Evolutionary conservation across 1,284 basidiomycete species (phyloP), one percentile per base, ranked within the genome.

Genomic region (Cryptococcus sp.): DNA sequence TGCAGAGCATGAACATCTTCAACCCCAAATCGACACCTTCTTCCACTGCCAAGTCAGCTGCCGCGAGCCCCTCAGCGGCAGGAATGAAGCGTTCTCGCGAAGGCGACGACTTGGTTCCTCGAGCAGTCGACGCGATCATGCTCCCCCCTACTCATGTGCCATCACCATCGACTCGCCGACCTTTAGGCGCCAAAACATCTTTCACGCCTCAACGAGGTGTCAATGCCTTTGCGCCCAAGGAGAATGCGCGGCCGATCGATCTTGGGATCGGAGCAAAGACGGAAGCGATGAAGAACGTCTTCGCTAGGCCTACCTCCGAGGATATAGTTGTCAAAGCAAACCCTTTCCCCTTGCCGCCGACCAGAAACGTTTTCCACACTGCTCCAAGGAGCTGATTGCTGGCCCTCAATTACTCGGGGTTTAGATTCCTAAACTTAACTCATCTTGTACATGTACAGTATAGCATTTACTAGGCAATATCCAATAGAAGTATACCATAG

Each of bases 81-180:
- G 57, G 57, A n/a, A 23, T 37, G 10, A 64, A 69, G 38, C 54
- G 67, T 19, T 46, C 47, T 44, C 53, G 67, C 23, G 67, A 69
- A 16, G 58, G 38, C 6, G 61, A 58, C 10, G 63, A 64, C 29
- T n/a, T 54, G 17, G 40, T 20, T 17, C 43, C 48, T 8, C 41
- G 49, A 29, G 57, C 65, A 0, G 63, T 59, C 4, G 67, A 69
- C 17, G 63, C 65, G 17, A 67, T 69, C 52, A 57, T 69, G 58
- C 58, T 57, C 20, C 56, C 63, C 26, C 58, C 54, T 16, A 17
- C 10, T 39, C 15, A 52, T 34, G 41, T 55, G 16, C 17, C 39
- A 16, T 29, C 41, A 25, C 37, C 44, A 41, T 52, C 56, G 15
- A 46, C 52, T 40, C 48, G 54, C 16, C 45, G 45, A 41, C 29